Evolutionary conservation across 2,329 filamentous ascomycete species (phyloP), one percentile per base, ranked within the genome.

Genomic region (Bimuria novae-zelandiae): DNA sequence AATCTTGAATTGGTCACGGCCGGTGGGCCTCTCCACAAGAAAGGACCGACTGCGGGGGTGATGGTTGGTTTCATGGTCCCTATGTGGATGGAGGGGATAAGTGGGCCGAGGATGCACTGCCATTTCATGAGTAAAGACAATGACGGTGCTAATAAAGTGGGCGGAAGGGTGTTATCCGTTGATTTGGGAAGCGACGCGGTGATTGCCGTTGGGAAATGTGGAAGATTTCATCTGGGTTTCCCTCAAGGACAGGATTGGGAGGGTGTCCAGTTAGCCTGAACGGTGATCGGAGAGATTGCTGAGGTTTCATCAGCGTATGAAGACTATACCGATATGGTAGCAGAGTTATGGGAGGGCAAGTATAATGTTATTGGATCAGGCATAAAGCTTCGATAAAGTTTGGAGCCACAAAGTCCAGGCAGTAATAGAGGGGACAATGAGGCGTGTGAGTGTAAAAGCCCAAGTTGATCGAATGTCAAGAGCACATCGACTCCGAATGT

Each of bases 161-260:
- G 75, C 3, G 75, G 74, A 0, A 61, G 64, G 19, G 70, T 77
- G 7, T 52, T 62, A 17, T 68, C 75, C 27, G 77, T 78, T 48
- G 70, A 71, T 52, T 72, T 69, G 30, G 65, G 57, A 0, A 68
- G 69, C 3, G 70, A 67, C 19, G 70, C 64, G 10, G 63, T 54
- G 16, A 51, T 78, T 48, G 67, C 70, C 33, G 76, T 71, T 65
- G 70, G 72, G 2, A 76, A 74, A 50, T 75, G 72, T 39, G 75
- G 74, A 11, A 65, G 75, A 32, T 76, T 76, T 51, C 76, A 77
- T 62, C 54, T 78, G 23, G 75, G 75, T 0, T 76, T 78, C 39
- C 74, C 76, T 21, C 70, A 74, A 41, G 75, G 72, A 39, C 69
- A 71, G 3, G 70, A 74, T 43, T 78, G 71, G 63, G 74, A 78